These are phyloP conservation scores for Schizochytrium sp. DNA, from an alignment of 108 stramenopile genomes.

Conservation along the genomic window DNA sequence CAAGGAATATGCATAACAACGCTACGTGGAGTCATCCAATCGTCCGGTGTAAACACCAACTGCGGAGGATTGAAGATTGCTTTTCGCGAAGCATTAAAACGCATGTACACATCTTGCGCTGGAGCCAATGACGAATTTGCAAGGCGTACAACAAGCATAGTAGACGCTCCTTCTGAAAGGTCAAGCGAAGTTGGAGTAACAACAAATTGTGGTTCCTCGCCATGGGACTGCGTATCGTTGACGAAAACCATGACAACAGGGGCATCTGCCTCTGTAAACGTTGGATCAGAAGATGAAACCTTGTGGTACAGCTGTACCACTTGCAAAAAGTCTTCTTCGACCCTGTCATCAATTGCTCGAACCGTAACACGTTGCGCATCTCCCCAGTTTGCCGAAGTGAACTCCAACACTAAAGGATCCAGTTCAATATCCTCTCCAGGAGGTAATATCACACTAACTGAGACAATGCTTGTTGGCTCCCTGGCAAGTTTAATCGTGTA, in stretches of 20 bases:
- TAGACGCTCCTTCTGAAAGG: neutral
- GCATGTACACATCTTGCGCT: neutral
- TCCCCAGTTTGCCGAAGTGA: conserved; percentile 16
- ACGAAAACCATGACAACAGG: conserved; percentile 1
- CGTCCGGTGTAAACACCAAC: neutral
- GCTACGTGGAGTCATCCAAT: neutral
- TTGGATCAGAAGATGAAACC: neutral
- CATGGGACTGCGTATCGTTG: conserved; percentile 25
- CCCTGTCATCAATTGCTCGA: conserved; percentile 4
- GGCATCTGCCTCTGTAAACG: neutral
- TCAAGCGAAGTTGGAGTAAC: neutral
- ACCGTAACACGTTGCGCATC: neutral
- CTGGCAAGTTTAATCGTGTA: conserved; percentile 27
- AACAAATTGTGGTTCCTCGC: neutral
- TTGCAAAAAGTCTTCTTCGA: conserved; percentile 52
- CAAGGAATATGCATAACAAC: neutral
- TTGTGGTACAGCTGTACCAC: conserved; percentile 36
- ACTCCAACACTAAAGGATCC: neutral
- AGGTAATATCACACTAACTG: conserved; percentile 1
- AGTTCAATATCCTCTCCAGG: conserved; percentile 39
- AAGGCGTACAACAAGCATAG: neutral
- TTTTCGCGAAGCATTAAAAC: neutral
- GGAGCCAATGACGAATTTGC: neutral
- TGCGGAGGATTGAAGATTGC: neutral
- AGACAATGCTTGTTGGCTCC: neutral